Conservation (phyloP, 2,329 filamentous ascomycete species). For the Calonectria hawksworthii region DNA sequence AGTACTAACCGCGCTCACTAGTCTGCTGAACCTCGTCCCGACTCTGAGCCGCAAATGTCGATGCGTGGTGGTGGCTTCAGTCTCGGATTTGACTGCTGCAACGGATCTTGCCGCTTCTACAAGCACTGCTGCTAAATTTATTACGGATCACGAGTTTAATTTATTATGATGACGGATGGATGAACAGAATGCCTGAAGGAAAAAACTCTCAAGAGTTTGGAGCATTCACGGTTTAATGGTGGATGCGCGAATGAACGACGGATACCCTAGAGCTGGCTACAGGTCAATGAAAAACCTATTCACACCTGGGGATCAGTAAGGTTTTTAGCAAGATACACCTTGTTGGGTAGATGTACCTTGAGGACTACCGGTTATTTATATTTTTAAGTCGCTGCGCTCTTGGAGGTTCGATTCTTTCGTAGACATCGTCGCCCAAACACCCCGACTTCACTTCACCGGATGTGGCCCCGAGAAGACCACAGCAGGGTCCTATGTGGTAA, state of each 20-base stretch:
- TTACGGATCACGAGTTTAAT: neutral
- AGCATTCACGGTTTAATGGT: neutral
- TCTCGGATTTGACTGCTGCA: constrained; percentile 47
- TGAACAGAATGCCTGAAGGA: neutral
- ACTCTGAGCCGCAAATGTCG: constrained; percentile 39
- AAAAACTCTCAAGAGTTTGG: neutral
- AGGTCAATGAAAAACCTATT: neutral
- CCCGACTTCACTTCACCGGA: neutral
- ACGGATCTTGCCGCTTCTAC: constrained; percentile 47
- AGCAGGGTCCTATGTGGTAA: no score
- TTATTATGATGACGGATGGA: neutral
- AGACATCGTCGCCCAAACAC: neutral
- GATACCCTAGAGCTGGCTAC: neutral
- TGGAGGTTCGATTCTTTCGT: neutral
- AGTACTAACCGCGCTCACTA: constrained; percentile 11
- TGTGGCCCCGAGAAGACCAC: no score
- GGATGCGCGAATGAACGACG: neutral
- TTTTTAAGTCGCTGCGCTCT: neutral
- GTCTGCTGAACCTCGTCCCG: constrained; percentile 43
- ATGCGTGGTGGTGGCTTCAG: constrained; percentile 47
- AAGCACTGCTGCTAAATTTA: constrained; percentile 46
- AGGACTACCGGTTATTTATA: neutral
- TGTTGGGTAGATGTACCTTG: neutral
- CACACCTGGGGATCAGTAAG: neutral
- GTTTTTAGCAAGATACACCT: neutral